Conservation (phyloP, 257 asterid species). For the Nicotiana sylvestris region DNA sequence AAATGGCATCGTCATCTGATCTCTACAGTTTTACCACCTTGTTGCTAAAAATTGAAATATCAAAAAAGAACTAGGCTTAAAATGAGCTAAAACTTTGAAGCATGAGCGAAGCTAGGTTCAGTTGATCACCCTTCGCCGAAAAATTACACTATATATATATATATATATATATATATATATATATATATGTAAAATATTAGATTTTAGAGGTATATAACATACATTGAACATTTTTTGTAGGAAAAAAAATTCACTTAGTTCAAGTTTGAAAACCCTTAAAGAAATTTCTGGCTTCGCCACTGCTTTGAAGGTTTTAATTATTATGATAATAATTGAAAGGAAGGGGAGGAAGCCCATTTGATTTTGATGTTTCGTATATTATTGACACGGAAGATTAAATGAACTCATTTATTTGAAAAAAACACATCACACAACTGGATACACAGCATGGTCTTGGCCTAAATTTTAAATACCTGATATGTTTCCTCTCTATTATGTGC, state of each 20-base stretch:
- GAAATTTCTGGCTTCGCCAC: too few relatives aligned
- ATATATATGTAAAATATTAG: too few relatives aligned
- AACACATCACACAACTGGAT: neutral
- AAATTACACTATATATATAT: too few relatives aligned
- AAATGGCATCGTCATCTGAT: neutral
- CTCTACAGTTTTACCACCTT: neutral
- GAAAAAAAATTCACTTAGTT: too few relatives aligned
- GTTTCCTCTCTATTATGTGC: neutral
- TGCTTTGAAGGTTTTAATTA: neutral
- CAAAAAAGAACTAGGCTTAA: neutral
- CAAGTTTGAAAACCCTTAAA: too few relatives aligned
- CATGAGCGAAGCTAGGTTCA: too few relatives aligned
- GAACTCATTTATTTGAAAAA: neutral
- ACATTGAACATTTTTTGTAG: too few relatives aligned
- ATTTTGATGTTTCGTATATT: constrained; percentile 8
- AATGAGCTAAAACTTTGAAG: neutral
- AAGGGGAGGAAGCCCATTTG: neutral
- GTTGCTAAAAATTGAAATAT: neutral
- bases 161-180: too few relatives aligned
- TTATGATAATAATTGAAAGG: neutral
- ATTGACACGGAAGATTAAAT: neutral
- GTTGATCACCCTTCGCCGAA: too few relatives aligned
- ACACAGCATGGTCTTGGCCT: neutral
- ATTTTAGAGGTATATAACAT: too few relatives aligned
- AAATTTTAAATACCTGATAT: neutral